Base-by-base conservation (phyloP, 352 stramenopile genomes). In the Phytopythium montanum region DNA sequence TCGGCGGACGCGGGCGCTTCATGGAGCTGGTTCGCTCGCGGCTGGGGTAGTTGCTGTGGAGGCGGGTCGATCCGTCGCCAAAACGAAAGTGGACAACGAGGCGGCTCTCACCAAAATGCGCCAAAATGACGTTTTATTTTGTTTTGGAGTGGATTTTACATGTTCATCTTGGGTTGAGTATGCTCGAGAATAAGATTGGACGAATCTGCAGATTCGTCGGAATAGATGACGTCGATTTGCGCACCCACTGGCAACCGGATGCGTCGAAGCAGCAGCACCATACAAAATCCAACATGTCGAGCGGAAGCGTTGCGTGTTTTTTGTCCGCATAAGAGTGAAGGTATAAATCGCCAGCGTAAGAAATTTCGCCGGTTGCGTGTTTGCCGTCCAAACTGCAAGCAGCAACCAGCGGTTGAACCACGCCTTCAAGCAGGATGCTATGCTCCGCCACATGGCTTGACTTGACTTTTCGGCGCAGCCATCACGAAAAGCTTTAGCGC, bases 1-100 rank as follows among this genome's bases (percentile, higher is more conserved):
- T 38, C 33, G 33, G 8, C 29, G 50, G 9, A 0, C 64, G 62
- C 36, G 61, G 62, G 29, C 69, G 65, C 62, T 76, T 73, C 69
- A 76, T 72, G 31, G 12, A n/a, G n/a, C n/a, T n/a, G n/a, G n/a
- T n/a, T n/a, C n/a, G n/a, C n/a, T n/a, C n/a, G n/a, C n/a, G n/a
- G n/a, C n/a, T 13, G 10, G 2, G 39, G 39, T 19, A 18, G 38
- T 19, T 16, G 39, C 7, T 45, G 39, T 5, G 39, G n/a, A 25
- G 39, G 9, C 7, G n/a, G 39, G 39, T 46, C 33, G 33, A 2
- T 8, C 33, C 19, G 39, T 46, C 21, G 39, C 39, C 18, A 46
- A 46, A 10, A 46, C 21, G 39, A 46, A 46, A 46, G 6, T 46
- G 39, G 19, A 7, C 13, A 42, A 4, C 2, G 16, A n/a, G n/a